These are phyloP conservation scores for Betula pendula DNA, from an alignment of 306 rosid species.

Conservation along the genomic window DNA sequence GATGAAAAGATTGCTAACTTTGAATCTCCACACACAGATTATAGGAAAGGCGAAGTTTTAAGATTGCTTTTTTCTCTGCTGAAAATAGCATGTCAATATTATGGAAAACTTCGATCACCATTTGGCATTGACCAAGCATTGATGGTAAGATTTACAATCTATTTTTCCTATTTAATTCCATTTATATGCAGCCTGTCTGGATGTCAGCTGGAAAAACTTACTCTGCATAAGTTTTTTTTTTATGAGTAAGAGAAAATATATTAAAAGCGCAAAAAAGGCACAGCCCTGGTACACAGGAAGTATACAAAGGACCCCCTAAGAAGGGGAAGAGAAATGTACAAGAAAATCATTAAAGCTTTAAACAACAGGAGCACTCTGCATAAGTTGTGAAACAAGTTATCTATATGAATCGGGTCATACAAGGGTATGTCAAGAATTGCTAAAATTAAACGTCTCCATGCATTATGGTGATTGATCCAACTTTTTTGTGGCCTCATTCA, in stretches of 20 bases:
- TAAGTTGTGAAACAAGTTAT: background rate
- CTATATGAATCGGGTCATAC: background rate
- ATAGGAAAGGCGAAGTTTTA: constrained; percentile 59
- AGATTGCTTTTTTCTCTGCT: constrained; percentile 87
- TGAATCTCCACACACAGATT: constrained; percentile 58
- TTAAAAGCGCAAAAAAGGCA: too few species aligned
- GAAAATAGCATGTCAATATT: constrained; percentile 81
- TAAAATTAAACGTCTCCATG: background rate
- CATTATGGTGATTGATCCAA: background rate
- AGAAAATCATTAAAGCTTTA: too few species aligned
- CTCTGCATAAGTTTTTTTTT: too few species aligned
- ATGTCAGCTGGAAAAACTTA: background rate
- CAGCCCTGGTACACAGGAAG: too few species aligned
- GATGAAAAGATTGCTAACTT: constrained; percentile 78
- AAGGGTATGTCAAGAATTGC: background rate
- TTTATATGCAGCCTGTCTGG: background rate
- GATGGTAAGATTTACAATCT: constrained; percentile 49
- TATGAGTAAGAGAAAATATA: too few species aligned
- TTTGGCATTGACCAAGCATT: constrained; percentile 69
- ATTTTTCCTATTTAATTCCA: constrained; percentile 10
- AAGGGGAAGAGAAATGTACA: too few species aligned
- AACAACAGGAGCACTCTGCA: too few species aligned
- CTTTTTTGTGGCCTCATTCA: background rate
- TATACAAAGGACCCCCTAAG: too few species aligned
- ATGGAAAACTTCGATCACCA: constrained; percentile 95